A percentile compares a stretch with the other conserved stretches of the same genome.
Evolutionary conservation across 1,284 basidiomycete genomes (phyloP).

Genomic region (Pterulicium gracile): DNA sequence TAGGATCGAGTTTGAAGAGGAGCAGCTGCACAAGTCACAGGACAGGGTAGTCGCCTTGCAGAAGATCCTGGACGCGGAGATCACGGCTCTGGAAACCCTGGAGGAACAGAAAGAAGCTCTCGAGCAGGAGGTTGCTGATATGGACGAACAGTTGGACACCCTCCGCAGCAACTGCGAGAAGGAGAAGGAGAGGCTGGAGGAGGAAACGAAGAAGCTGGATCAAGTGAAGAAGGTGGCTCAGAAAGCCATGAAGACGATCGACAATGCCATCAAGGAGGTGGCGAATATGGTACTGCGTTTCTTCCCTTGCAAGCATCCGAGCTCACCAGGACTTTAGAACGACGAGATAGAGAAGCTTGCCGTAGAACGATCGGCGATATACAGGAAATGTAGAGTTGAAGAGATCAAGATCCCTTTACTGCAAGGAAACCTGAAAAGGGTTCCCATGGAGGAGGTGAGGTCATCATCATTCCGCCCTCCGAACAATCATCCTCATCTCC

Average conservation of each 20-base stretch:
- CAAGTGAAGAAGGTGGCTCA: conserved; percentile 62
- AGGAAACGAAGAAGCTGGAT: conserved; percentile 64
- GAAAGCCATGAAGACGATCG: conserved; percentile 68
- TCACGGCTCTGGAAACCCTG: conserved; percentile 44
- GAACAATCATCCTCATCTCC: background rate
- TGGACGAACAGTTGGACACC: conserved; percentile 46
- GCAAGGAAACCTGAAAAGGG: conserved; percentile 71
- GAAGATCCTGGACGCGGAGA: conserved; percentile 44
- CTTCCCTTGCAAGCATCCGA: conserved; percentile 1
- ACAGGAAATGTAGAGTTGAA: conserved; percentile 89
- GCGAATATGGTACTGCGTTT: conserved; percentile 50
- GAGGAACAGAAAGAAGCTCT: conserved; percentile 48
- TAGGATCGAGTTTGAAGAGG: conserved; percentile 72
- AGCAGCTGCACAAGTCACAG: conserved; percentile 54
- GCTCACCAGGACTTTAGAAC: conserved; percentile 40
- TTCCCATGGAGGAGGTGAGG: conserved; percentile 90
- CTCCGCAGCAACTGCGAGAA: conserved; percentile 52
- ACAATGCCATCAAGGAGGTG: conserved; percentile 87
- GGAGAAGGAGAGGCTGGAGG: conserved; percentile 56
- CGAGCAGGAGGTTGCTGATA: conserved; percentile 53
- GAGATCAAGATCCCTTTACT: conserved; percentile 80
- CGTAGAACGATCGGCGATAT: conserved; percentile 79
- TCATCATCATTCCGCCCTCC: conserved; percentile 3
- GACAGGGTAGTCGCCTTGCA: conserved; percentile 56
- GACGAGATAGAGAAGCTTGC: conserved; percentile 89